Conservation (phyloP, 352 stramenopile genomes). For the Globisporangium rhizosaccharum region DNA sequence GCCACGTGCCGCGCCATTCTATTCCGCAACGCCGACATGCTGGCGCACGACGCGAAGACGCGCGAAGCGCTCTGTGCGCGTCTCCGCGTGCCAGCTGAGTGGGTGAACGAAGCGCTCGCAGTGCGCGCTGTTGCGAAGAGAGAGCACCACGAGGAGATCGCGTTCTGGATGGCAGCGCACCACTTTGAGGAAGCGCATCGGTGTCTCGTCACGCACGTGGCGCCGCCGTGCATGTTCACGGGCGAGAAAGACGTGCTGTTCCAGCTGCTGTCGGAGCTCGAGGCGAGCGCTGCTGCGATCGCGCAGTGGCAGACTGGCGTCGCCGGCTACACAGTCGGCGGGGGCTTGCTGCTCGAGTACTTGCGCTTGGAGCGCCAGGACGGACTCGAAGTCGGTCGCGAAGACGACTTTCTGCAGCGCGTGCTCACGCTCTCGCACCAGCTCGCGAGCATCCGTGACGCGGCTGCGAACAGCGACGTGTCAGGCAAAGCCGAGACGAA, state of each 20-base stretch:
- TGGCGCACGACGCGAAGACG: conserved; percentile 26
- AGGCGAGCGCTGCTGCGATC: conserved; percentile 45
- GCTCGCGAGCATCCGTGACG: conserved; percentile 32
- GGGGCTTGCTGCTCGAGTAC: conserved; percentile 65
- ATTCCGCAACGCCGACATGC: conserved; percentile 56
- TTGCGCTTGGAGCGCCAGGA: conserved; percentile 59
- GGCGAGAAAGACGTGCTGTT: conserved; percentile 50
- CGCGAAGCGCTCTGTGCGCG: conserved; percentile 50
- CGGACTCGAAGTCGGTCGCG: conserved; percentile 40
- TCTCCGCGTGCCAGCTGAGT: conserved; percentile 48
- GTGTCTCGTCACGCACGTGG: conserved; percentile 53
- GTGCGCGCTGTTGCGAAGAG: conserved; percentile 41
- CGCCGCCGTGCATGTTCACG: conserved; percentile 54
- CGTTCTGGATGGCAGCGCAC: conserved; percentile 61
- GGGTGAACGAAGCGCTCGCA: conserved; percentile 65
- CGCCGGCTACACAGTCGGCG: conserved; percentile 40
- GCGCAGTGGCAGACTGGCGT: conserved; percentile 59
- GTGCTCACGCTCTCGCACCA: conserved; percentile 49
- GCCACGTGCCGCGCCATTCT: conserved; percentile 55
- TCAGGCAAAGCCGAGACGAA: conserved; percentile 12
- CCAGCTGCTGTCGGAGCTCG: conserved; percentile 51
- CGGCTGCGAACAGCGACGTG: conserved; percentile 12
- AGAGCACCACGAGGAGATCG: conserved; percentile 60
- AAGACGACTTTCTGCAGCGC: conserved; percentile 58
- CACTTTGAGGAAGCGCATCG: conserved; percentile 60